These are phyloP conservation scores for Saccharomycopsis sp. DNA, from an alignment of 805 yeast species.

Conservation along the genomic window DNA sequence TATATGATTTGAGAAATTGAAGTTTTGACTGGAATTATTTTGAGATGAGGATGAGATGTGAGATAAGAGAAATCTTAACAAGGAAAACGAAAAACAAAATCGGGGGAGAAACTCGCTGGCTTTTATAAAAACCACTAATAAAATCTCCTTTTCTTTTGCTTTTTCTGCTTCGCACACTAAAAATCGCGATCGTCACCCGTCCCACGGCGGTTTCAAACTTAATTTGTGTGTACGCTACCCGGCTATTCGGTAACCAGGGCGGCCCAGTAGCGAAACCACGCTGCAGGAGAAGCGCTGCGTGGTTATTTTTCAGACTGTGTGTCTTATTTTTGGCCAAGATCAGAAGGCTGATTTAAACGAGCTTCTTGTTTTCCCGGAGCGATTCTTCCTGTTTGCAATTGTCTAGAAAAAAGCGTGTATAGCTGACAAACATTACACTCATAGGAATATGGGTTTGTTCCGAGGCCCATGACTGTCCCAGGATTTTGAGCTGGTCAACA, in stretches of 20 bases:
- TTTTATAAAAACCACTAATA: not conserved
- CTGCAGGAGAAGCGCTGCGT: not conserved
- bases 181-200: not conserved
- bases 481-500: not conserved
- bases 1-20: not conserved
- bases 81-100: not conserved
- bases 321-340: not conserved
- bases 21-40: not conserved
- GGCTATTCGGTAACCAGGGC: not conserved
- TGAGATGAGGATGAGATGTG: not conserved
- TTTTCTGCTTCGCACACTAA: not conserved
- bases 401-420: too few species aligned
- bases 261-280: not conserved
- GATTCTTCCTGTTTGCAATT: not conserved
- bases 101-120: slow-evolving; percentile 1
- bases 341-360: not conserved
- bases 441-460: too few species aligned
- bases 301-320: not conserved
- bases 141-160: not conserved
- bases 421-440: too few species aligned
- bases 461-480: too few species aligned
- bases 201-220: not conserved
- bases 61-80: not conserved
- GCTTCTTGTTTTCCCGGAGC: not conserved
- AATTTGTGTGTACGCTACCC: not conserved